Evolutionary conservation across 805 yeast species (phyloP), one percentile per base, ranked within the genome.

Genomic region (Saccharomycopsis selenospora): DNA sequence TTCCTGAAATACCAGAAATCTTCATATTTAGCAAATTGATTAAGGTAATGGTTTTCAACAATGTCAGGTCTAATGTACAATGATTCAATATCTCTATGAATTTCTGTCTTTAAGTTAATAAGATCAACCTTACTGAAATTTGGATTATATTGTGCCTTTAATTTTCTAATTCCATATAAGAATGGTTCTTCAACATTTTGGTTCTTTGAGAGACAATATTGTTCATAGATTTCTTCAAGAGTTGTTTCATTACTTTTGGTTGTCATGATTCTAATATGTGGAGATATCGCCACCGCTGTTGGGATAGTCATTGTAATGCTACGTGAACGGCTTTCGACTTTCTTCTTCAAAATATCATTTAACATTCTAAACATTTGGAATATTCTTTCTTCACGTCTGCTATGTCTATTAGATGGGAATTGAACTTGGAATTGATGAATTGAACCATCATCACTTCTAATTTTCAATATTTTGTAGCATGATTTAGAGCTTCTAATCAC

Each of bases 1-100:
- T 90, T 89, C 55, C 98, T 77, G 80, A 95, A 93, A 45, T 91
- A 67, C 99, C 99, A 93, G 72, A 90, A 93, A 59, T 91, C 97
- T 64, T 85, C 96, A 62, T 84, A 95, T 50, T 80, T 76, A 8
- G 82, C 73, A 64, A 80, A 93, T 41, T 80, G 67, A 4, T 72
- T 73, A 47, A 82, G 64, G 61, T 88, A 91, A 62, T 86, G 83
- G 55, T 85, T 85, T 60, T 80, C 80, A 70, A 90, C 70, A 26
- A 91, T 83, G 3, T 87, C 82, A 23, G 84, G 75, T 36, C 99
- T 98, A 47, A 89, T 90, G 64, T 87, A 74, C 60, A 84, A 69
- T 1, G 95, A 74, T 65, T 93, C 97, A 54, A 91, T 85, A 3
- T 95, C 87, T 55, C 86, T 79, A 62, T 93, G 71, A 47, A 93